Base-by-base conservation (phyloP, 495 filamentous ascomycete species). In the Thozetella sp. region DNA sequence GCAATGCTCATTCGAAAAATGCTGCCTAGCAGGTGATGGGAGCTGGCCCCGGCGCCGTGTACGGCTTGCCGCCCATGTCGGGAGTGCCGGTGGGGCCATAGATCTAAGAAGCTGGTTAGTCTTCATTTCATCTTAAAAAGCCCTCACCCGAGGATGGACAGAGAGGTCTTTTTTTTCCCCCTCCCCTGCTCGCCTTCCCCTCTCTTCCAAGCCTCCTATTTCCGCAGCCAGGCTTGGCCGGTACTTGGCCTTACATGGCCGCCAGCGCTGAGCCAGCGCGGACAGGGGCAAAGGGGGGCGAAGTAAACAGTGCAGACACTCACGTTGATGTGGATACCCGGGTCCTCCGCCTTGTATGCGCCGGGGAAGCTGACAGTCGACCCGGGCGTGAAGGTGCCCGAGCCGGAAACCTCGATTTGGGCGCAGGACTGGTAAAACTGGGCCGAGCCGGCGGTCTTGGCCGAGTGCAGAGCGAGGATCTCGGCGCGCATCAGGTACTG, bases 341-440 rank as follows among this genome's bases (percentile, higher is more conserved):
- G 78, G 67, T 85, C 76, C 55, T 57, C 76, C 45, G 76, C 66
- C 64, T 70, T 65, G 68, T 83, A 84, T 20, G 78, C 79, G 25
- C 84, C 83, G 2, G 84, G 85, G 67, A 86, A 79, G 67, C 72
- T 76, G 43, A 86, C 81, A 6, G 83, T 85, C 55, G 71, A 56
- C 27, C 71, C 68, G 0, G 77, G 78, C 3, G 66, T 66, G 51
- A 76, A 75, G 25, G 69, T 68, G 43, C 83, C 81, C 24, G 71
- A 72, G 52, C 80, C 77, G 20, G 74, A 68, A 22, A 85, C 73
- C 59, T 78, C 81, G 68, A 86, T 81, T 69, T 85, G 81, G 3
- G 83, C 83, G 62, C 83, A 85, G n/a, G 72, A 73, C 58, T 72
- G 72, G 69, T 84, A 86, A 68, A 86, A 81, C 70, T 86, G 83